A percentile compares a stretch with the other conserved stretches of the same genome.
phyloP scores from a whole-genome alignment of 1,284 basidiomycete genomes.

The Pholiota adiposa region DNA sequence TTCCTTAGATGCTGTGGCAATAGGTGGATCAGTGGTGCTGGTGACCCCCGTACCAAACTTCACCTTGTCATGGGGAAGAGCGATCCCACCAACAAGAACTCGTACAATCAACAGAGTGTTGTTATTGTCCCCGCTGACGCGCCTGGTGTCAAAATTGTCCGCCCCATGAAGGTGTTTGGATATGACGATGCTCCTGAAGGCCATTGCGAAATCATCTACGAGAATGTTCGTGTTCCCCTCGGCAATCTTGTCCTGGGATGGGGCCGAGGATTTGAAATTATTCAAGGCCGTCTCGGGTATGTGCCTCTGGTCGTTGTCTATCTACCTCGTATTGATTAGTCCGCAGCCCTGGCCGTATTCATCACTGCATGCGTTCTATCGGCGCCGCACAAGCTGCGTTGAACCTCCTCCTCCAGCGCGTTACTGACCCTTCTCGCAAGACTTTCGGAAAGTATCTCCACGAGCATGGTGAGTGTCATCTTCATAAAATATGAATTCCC shows the following conservation, averaged over 20 bases:
- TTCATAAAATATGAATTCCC: background rate
- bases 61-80: constrained; percentile 96
- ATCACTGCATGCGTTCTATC: constrained; percentile 98
- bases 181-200: constrained; percentile 97
- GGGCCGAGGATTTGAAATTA: constrained; percentile 96
- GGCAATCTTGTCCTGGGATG: constrained; percentile 88
- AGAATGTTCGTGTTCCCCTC: constrained; percentile 89
- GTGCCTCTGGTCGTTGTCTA: constrained; percentile 22
- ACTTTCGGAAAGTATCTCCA: constrained; percentile 94
- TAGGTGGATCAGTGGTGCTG: constrained; percentile 97
- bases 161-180: constrained; percentile 92
- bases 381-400: constrained; percentile 87
- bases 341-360: constrained; percentile 88
- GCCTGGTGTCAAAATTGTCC: constrained; percentile 87
- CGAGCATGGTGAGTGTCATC: constrained; percentile 76
- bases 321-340: constrained; percentile 5
- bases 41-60: constrained; percentile 87
- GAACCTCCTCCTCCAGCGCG: constrained; percentile 89
- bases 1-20: constrained; percentile 7
- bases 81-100: constrained; percentile 73
- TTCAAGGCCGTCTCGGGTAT: constrained; percentile 95
- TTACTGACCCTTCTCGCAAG: constrained; percentile 88
- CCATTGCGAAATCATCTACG: constrained; percentile 94
- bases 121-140: constrained; percentile 90
- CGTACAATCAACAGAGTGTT: constrained; percentile 89